Percentiles rank a stretch among this genome's conserved stretches.
Conservation (phyloP, 768 basidiomycete species). For the Pleurotus citrinopileatus region DNA sequence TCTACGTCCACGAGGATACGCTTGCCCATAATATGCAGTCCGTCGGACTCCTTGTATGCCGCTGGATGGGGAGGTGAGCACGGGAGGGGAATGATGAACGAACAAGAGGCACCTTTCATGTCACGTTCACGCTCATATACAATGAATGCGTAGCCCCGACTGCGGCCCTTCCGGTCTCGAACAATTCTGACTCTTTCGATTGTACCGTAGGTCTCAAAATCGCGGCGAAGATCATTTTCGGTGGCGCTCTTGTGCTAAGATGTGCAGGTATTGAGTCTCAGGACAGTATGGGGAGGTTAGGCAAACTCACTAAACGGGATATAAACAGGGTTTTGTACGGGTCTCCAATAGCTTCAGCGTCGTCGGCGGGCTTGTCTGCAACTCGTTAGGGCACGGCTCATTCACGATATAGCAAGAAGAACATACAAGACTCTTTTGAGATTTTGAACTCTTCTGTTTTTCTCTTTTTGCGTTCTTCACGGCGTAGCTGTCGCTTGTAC, state of each 20-base stretch:
- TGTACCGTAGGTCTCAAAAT: slow-evolving; percentile 93
- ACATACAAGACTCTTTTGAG: slow-evolving; percentile 85
- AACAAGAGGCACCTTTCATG: slow-evolving; percentile 82
- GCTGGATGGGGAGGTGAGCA: no score
- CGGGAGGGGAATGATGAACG: slow-evolving; percentile 14
- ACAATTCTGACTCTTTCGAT: slow-evolving; percentile 95
- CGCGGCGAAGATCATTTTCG: slow-evolving; percentile 88
- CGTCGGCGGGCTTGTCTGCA: slow-evolving; percentile 89
- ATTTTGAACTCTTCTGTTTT: slow-evolving; percentile 71
- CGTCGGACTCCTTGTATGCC: slow-evolving; percentile 98
- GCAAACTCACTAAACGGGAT: slow-evolving; percentile 69
- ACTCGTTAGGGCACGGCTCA: slow-evolving; percentile 13
- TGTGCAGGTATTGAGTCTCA: slow-evolving; percentile 15
- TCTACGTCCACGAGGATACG: slow-evolving; percentile 97
- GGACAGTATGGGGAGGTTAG: slow-evolving; percentile 5
- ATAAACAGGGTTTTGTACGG: slow-evolving; percentile 99
- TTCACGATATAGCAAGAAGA: background rate
- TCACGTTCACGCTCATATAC: slow-evolving; percentile 98
- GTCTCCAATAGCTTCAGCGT: slow-evolving; percentile 88
- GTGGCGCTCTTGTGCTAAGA: slow-evolving; percentile 86
- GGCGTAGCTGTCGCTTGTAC: slow-evolving; percentile 69
- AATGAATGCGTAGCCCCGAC: slow-evolving; percentile 93
- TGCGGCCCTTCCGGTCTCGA: slow-evolving; percentile 83
- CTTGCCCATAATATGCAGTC: slow-evolving; percentile 93
- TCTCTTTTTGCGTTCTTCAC: slow-evolving; percentile 78